These are phyloP conservation scores for Globisporangium orthogonon DNA, from an alignment of 352 stramenopile species.

Conservation along the genomic window DNA sequence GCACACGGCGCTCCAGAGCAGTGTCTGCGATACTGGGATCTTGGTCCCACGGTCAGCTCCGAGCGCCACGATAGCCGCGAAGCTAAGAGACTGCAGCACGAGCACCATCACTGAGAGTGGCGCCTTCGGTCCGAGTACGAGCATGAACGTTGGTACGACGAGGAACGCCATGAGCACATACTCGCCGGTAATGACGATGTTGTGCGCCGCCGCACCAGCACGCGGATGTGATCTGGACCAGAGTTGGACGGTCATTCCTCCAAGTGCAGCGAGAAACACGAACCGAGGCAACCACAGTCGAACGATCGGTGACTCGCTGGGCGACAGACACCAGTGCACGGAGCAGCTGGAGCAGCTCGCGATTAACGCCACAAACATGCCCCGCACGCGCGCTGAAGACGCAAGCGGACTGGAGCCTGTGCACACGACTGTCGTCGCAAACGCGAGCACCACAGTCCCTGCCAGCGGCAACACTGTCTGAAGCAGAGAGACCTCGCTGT, in stretches of 20 bases:
- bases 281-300: conserved; percentile 53
- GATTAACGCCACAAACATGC: conserved; percentile 18
- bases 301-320: conserved; percentile 25
- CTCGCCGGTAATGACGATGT: conserved; percentile 1
- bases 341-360: conserved; percentile 25
- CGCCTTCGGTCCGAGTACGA: conserved; percentile 63
- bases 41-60: not conserved
- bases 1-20: conserved; percentile 52
- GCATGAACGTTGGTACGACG: conserved; percentile 38
- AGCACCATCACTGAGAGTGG: conserved; percentile 45
- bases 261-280: conserved; percentile 37
- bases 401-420: conserved; percentile 3
- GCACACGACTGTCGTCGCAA: conserved; percentile 11
- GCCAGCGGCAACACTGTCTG: conserved; percentile 32
- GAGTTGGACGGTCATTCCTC: conserved; percentile 7
- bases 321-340: conserved; percentile 42
- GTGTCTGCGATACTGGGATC: conserved; percentile 26
- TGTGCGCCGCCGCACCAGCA: not conserved
- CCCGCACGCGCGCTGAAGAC: conserved; percentile 8
- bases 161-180: conserved; percentile 34
- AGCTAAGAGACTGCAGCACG: conserved; percentile 37
- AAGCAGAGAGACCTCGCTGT: conserved; percentile 25
- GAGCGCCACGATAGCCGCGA: conserved; percentile 21
- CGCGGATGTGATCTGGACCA: not conserved
- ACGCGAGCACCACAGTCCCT: conserved; percentile 15